Percentiles rank a stretch among this genome's conserved stretches.
Conservation (phyloP, 768 basidiomycete genomes). For the Xerocomus spinulosus region DNA sequence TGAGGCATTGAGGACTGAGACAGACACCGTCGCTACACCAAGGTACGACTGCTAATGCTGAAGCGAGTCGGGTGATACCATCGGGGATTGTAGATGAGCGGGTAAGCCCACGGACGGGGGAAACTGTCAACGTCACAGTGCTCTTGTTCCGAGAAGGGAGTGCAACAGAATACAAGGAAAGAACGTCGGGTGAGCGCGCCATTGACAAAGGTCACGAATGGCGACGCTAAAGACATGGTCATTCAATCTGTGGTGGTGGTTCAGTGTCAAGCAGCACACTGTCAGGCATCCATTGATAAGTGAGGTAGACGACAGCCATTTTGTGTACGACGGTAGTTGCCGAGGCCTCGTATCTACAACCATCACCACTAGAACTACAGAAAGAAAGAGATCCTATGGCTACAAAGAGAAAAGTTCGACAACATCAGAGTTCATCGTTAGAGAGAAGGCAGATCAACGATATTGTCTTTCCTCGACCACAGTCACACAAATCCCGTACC, state of each 20-base stretch:
- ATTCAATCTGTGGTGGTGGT: constrained; percentile 7
- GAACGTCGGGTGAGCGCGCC: not conserved
- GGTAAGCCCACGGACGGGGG: not conserved
- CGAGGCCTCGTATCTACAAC: not conserved
- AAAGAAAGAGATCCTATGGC: constrained; percentile 13
- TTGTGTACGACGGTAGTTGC: constrained; percentile 1
- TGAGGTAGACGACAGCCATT: constrained; percentile 6
- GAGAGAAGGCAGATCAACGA: not conserved
- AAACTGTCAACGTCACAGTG: not conserved
- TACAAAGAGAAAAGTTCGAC: constrained; percentile 10
- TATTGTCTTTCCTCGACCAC: constrained; percentile 37
- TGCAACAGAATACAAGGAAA: not conserved
- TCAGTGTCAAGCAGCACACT: constrained; percentile 5
- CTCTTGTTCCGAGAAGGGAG: constrained; percentile 2
- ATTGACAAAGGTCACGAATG: not conserved
- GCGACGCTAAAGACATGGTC: not conserved
- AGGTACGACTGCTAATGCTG: too few relatives aligned
- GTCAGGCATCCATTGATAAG: not conserved
- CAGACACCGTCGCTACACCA: too few relatives aligned
- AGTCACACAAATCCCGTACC: constrained; percentile 40
- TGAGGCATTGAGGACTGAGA: too few relatives aligned
- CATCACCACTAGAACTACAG: not conserved
- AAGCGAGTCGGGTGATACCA: not conserved
- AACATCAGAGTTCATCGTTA: not conserved
- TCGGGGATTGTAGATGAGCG: not conserved